phyloP scores from a whole-genome alignment of 108 stramenopile genomes.

The Nitzschia inconspicua region DNA sequence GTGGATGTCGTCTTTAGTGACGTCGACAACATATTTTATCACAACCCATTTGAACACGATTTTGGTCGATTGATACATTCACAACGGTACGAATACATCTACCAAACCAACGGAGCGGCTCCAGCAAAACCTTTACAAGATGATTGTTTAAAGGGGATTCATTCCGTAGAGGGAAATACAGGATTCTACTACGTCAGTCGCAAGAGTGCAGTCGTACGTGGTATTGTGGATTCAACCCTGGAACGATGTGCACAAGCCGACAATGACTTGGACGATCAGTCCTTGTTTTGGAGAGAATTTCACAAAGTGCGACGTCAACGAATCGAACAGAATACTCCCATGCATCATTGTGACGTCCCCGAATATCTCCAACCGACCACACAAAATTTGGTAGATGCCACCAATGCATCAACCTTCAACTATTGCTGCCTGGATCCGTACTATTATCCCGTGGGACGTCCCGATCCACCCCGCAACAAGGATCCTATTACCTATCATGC shows the following conservation, averaged over 20 bases:
- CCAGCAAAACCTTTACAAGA: neutral
- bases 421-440: conserved; percentile 7
- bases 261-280: conserved; percentile 10
- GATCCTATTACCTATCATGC: conserved; percentile 4
- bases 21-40: conserved; percentile 1
- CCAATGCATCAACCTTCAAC: neutral
- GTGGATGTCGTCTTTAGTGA: neutral
- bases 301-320: neutral
- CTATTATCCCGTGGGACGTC: neutral
- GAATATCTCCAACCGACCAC: neutral
- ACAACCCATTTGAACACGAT: conserved; percentile 19
- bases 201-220: neutral
- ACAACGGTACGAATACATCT: conserved; percentile 8
- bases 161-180: neutral
- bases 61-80: conserved; percentile 5
- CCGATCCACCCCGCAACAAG: neutral
- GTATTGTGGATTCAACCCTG: neutral
- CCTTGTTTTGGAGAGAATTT: neutral
- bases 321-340: neutral
- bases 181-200: conserved; percentile 9
- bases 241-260: neutral
- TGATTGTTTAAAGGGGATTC: neutral
- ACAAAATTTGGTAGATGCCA: neutral
- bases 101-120: conserved; percentile 2
- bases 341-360: neutral